Percentiles rank a stretch among this genome's conserved stretches.
Conservation (phyloP, 2,329 filamentous ascomycete species). For the Macrophomina tecta region DNA sequence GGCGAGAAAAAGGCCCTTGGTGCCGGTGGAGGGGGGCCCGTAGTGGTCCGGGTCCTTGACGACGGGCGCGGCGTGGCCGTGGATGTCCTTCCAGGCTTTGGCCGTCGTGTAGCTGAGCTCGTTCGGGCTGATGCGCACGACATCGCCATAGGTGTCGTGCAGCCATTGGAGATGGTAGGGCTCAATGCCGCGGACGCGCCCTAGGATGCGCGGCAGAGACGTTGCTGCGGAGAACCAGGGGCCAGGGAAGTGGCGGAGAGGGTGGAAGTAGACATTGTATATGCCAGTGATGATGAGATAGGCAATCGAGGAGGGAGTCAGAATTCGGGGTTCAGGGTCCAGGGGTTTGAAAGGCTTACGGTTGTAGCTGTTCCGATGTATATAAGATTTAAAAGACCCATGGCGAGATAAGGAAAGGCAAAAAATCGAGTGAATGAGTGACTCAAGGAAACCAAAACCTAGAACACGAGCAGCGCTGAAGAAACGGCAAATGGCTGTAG, state of each 20-base stretch:
- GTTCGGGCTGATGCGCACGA: slow-evolving; percentile 49
- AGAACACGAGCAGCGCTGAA: not conserved
- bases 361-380: slow-evolving; percentile 5
- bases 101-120: slow-evolving; percentile 34
- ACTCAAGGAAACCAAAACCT: not conserved
- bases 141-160: slow-evolving; percentile 51
- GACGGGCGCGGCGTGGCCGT: slow-evolving; percentile 42
- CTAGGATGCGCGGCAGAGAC: slow-evolving; percentile 15
- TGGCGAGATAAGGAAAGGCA: not conserved
- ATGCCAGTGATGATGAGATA: slow-evolving; percentile 16
- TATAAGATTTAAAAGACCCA: slow-evolving; percentile 19
- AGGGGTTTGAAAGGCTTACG: slow-evolving; percentile 1
- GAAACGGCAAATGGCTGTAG: not conserved
- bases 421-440: not conserved
- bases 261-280: slow-evolving; percentile 27
- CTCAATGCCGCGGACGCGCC: slow-evolving; percentile 13
- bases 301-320: not conserved
- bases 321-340: not conserved
- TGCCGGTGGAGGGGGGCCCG: slow-evolving; percentile 39
- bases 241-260: slow-evolving; percentile 26
- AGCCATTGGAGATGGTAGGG: slow-evolving; percentile 38
- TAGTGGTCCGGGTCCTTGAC: slow-evolving; percentile 42
- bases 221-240: slow-evolving; percentile 23
- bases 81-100: slow-evolving; percentile 41
- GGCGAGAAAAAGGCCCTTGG: slow-evolving; percentile 46